Base-by-base conservation (phyloP, 805 yeast species). In the Lipomyces kockii region DNA sequence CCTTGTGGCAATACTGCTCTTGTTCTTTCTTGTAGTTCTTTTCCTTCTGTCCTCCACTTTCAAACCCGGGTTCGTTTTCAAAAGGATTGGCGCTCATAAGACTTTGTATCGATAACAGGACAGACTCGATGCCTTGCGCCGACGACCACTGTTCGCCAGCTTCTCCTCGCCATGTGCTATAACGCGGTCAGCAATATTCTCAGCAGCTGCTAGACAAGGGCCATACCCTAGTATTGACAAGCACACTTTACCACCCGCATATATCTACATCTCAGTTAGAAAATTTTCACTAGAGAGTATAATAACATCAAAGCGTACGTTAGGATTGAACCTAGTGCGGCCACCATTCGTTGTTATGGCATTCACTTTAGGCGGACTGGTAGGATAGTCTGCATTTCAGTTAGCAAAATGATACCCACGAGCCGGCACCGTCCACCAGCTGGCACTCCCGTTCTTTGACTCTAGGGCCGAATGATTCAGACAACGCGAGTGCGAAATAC, bases 121-220 rank as follows among this genome's bases (percentile, higher is more conserved):
- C 65, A 25, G 65, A 62, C 61, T 61, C 62, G 12, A 65, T 54
- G 3, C 68, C 68, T 39, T 65, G 68, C 6, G 68, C 68, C 9
- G 68, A 65, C n/a, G 65, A 62, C 68, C 68, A 65, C 61, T 65
- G 65, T 61, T 65, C 68, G 27, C 65, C 65, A 7, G 62, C 49
- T 25, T 58, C 65, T 2, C 68, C 68, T 55, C 65, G 46, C 65
- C 65, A 65, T 39, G 68, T 65, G 27, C 67, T 63, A 32, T 22
- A 32, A 29, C 9, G 54, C 12, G 22, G 51, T 22, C 35, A 20
- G 58, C 25, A 7, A 37, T 22, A 17, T n/a, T 32, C 8, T 46
- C 43, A 9, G 51, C 51, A 2, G 22, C 12, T 14, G 0, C 43
- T 3, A 37, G 32, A 37, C 49, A 43, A 43, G 22, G 22, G 14